Percentiles rank a stretch among this genome's conserved stretches.
phyloP scores from a whole-genome alignment of 352 stramenopile species.

The Thalassiosira allenii region DNA sequence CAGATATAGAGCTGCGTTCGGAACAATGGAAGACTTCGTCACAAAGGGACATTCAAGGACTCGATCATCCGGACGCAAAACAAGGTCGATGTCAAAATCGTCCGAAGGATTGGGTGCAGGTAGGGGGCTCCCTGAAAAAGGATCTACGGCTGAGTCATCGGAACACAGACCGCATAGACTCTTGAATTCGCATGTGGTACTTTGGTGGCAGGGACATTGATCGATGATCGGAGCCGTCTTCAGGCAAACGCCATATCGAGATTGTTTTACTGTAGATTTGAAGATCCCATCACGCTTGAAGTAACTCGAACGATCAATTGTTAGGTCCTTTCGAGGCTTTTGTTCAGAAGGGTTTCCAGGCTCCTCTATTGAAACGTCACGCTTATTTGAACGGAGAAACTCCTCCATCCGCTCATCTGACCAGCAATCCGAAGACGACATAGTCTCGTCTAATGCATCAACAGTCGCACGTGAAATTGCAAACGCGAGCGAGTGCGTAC shows the following conservation, averaged over 20 bases:
- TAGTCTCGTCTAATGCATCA: too few relatives aligned
- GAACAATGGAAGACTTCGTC: not conserved
- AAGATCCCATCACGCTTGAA: not conserved
- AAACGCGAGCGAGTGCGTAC: too few relatives aligned
- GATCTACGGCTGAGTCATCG: too few relatives aligned
- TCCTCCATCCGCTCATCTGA: too few relatives aligned
- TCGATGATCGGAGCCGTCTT: not conserved
- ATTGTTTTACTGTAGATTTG: not conserved
- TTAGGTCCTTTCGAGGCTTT: too few relatives aligned
- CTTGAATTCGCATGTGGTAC: not conserved
- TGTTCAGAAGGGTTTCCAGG: too few relatives aligned
- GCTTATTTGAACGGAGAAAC: not conserved
- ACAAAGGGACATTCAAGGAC: not conserved
- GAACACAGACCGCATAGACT: not conserved
- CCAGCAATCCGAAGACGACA: too few relatives aligned
- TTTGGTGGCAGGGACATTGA: not conserved
- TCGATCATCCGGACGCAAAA: not conserved
- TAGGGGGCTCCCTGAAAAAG: too few relatives aligned
- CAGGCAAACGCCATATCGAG: too few relatives aligned
- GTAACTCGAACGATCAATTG: not conserved
- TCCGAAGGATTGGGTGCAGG: not conserved
- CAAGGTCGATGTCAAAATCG: not conserved
- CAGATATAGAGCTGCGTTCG: not conserved
- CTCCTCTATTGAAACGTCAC: too few relatives aligned
- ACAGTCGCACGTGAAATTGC: too few relatives aligned